Conservation (phyloP, 169 alveolate species). For the Eimeria maxima region DNA sequence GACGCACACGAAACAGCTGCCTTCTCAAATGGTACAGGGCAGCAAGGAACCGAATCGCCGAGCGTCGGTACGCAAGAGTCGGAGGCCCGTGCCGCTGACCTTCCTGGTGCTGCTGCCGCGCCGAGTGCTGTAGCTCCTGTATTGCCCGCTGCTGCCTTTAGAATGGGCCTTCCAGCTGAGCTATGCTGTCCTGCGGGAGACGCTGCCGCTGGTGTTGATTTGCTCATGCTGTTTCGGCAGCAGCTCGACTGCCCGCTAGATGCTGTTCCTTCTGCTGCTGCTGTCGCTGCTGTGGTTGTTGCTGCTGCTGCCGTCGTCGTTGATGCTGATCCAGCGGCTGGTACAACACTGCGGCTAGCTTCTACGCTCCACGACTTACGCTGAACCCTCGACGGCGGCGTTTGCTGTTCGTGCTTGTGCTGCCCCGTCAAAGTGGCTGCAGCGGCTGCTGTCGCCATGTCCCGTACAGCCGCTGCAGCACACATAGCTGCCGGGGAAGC, state of each 20-base stretch:
- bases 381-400: conserved; percentile 53
- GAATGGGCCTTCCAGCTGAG: not conserved
- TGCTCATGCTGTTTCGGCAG: not conserved
- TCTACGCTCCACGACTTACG: conserved; percentile 14
- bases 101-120: not conserved
- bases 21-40: not conserved
- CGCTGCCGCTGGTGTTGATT: conserved; percentile 22
- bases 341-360: not conserved
- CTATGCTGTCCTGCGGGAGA: conserved; percentile 15
- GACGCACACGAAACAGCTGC: not conserved
- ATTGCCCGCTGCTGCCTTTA: not conserved
- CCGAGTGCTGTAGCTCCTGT: conserved; percentile 10
- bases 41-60: not conserved
- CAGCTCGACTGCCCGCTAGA: not conserved
- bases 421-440: conserved; percentile 45
- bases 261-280: not conserved
- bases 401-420: conserved; percentile 38
- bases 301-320: conserved; percentile 2
- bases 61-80: not conserved
- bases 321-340: conserved; percentile 1
- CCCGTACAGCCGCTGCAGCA: conserved; percentile 33
- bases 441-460: conserved; percentile 44
- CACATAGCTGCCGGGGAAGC: conserved; percentile 43
- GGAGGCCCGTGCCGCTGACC: not conserved
- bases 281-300: not conserved